phyloP scores from a whole-genome alignment of 495 filamentous ascomycete genomes.

The Cercophora samala region DNA sequence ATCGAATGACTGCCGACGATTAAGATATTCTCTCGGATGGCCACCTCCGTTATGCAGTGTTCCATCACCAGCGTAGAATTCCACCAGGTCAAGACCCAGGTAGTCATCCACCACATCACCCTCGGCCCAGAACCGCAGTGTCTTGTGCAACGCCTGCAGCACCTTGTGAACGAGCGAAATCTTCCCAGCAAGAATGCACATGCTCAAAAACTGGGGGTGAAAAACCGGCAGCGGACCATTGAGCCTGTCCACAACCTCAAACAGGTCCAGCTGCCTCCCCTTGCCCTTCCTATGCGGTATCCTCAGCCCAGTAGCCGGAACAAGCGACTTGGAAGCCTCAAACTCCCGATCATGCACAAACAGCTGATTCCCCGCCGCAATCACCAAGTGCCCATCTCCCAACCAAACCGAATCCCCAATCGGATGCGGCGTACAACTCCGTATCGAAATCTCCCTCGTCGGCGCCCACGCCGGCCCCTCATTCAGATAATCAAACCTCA shows the following conservation, averaged over 20 bases:
- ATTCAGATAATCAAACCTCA: slow-evolving; percentile 91
- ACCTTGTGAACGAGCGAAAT: slow-evolving; percentile 68
- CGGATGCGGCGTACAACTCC: slow-evolving; percentile 80
- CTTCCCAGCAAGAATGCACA: slow-evolving; percentile 84
- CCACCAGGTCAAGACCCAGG: slow-evolving; percentile 65
- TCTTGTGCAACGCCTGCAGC: slow-evolving; percentile 68
- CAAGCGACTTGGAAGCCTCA: slow-evolving; percentile 58
- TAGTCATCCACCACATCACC: slow-evolving; percentile 81
- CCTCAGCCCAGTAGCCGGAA: slow-evolving; percentile 54
- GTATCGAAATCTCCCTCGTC: slow-evolving; percentile 76
- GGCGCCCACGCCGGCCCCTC: slow-evolving; percentile 86
- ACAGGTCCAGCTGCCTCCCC: slow-evolving; percentile 55
- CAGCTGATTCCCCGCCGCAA: slow-evolving; percentile 91
- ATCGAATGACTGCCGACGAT: slow-evolving; percentile 41
- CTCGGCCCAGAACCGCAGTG: slow-evolving; percentile 76
- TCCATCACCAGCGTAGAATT: slow-evolving; percentile 56
- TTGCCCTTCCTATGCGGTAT: slow-evolving; percentile 46
- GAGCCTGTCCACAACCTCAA: slow-evolving; percentile 73
- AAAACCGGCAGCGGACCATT: slow-evolving; percentile 90
- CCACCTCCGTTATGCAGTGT: slow-evolving; percentile 21
- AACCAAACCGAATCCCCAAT: slow-evolving; percentile 94
- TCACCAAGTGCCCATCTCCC: slow-evolving; percentile 73
- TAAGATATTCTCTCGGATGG: slow-evolving; percentile 28
- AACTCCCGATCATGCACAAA: slow-evolving; percentile 78
- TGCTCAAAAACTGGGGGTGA: slow-evolving; percentile 87